Percentiles rank a stretch among this genome's conserved stretches.
Conservation (phyloP, 2,329 filamentous ascomycete species). For the Aspergillus sp. region DNA sequence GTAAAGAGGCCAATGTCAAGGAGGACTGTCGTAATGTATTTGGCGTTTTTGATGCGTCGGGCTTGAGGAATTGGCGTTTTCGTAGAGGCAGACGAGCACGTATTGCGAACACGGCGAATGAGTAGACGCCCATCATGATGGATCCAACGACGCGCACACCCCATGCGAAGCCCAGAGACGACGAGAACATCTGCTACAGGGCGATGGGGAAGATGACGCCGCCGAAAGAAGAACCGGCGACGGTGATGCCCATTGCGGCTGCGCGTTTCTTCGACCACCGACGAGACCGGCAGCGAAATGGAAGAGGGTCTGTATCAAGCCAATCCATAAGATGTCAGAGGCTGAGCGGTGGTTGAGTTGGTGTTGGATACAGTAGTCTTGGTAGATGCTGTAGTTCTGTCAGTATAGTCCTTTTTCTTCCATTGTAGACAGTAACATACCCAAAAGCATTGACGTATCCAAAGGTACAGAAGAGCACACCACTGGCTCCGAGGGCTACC, state of each 20-base stretch:
- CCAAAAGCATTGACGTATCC: constrained; percentile 21
- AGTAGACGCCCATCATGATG: constrained; percentile 41
- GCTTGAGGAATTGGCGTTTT: constrained; percentile 9
- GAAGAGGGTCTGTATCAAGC: constrained; percentile 32
- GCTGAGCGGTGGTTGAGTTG: constrained; percentile 35
- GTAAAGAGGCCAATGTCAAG: constrained; percentile 21
- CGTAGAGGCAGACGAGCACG: constrained; percentile 12
- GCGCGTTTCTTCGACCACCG: constrained; percentile 37
- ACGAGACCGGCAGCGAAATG: constrained; percentile 15
- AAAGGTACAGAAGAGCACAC: constrained; percentile 22
- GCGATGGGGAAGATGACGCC: constrained; percentile 50
- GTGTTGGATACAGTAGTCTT: constrained; percentile 43
- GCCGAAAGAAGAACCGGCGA: constrained; percentile 48
- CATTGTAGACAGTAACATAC: no score
- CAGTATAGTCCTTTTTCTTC: neutral
- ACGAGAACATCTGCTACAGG: constrained; percentile 46
- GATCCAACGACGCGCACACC: constrained; percentile 51
- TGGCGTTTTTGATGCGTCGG: constrained; percentile 9
- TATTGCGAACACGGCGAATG: constrained; percentile 31
- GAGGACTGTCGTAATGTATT: constrained; percentile 11
- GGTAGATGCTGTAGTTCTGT: constrained; percentile 29
- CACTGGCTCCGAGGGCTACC: constrained; percentile 15
- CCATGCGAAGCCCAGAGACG: constrained; percentile 48
- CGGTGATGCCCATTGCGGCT: constrained; percentile 43
- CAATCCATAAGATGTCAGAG: constrained; percentile 43